Conservation (phyloP, 1,284 basidiomycete genomes). For the Boletus holoroseus region DNA sequence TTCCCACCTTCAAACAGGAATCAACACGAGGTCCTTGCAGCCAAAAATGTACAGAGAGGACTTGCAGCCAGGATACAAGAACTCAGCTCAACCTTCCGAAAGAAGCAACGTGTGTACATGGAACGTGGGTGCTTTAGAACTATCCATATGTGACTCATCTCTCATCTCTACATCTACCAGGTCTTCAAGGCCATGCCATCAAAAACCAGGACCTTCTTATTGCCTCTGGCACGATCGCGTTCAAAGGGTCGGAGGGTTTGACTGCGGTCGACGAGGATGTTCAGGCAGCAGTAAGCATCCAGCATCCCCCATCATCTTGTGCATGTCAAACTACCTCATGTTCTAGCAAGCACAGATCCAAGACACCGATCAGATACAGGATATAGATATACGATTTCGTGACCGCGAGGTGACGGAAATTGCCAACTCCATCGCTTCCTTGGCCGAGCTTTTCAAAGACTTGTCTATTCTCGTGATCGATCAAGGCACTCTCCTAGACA, state of each 20-base stretch:
- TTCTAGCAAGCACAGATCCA: slow-evolving; percentile 38
- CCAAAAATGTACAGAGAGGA: slow-evolving; percentile 95
- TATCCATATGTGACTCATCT: slow-evolving; percentile 10
- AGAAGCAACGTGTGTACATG: slow-evolving; percentile 97
- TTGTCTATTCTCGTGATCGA: slow-evolving; percentile 91
- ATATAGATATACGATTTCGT: slow-evolving; percentile 63
- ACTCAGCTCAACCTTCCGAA: slow-evolving; percentile 87
- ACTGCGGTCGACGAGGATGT: slow-evolving; percentile 84
- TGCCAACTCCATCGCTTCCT: slow-evolving; percentile 83
- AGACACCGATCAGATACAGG: slow-evolving; percentile 36
- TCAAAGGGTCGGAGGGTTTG: slow-evolving; percentile 74
- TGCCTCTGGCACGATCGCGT: slow-evolving; percentile 78
- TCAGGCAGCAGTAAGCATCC: slow-evolving; percentile 54
- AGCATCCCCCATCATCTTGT: slow-evolving; percentile 7
- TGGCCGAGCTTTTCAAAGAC: slow-evolving; percentile 97
- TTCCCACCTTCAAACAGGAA: slow-evolving; percentile 47
- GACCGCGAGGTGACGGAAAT: slow-evolving; percentile 85
- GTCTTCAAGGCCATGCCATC: slow-evolving; percentile 88
- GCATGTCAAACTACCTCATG: slow-evolving; percentile 18
- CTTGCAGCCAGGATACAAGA: slow-evolving; percentile 94
- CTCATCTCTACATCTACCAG: slow-evolving; percentile 40
- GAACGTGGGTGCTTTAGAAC: slow-evolving; percentile 67
- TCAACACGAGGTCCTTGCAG: slow-evolving; percentile 63
- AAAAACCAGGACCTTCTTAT: slow-evolving; percentile 89
- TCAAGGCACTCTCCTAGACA: slow-evolving; percentile 94